A percentile compares a stretch with the other conserved stretches of the same genome.
Evolutionary conservation across 2,329 filamentous ascomycete species (phyloP).

Genomic region (Cladosporium sp.): DNA sequence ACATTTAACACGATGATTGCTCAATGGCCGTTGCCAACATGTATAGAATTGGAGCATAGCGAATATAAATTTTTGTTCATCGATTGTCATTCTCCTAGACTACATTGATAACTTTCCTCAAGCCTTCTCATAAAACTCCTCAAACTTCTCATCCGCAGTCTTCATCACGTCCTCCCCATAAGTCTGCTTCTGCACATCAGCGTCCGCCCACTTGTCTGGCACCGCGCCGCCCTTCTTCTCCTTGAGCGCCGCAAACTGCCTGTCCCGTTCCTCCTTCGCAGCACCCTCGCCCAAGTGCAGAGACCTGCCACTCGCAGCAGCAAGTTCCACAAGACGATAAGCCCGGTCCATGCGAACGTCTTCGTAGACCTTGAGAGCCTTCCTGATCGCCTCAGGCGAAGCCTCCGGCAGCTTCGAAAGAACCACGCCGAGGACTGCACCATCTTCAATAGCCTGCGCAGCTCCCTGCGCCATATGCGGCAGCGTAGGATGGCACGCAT

Average conservation of each 20-base stretch:
- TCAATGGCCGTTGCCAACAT: no score
- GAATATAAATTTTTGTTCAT: no score
- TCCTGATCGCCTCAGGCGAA: conserved; percentile 45
- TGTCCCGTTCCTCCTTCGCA: conserved; percentile 56
- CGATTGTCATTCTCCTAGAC: neutral
- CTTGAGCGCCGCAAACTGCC: conserved; percentile 48
- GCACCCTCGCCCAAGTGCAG: conserved; percentile 56
- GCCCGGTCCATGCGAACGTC: conserved; percentile 53
- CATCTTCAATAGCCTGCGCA: conserved; percentile 63
- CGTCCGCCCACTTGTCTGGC: conserved; percentile 51
- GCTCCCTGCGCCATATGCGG: conserved; percentile 63
- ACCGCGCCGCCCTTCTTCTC: conserved; percentile 36
- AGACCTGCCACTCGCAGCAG: conserved; percentile 50
- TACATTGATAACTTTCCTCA: conserved; percentile 4
- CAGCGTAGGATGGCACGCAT: conserved; percentile 60
- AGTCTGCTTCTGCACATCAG: conserved; percentile 47
- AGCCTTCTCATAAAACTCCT: conserved; percentile 29
- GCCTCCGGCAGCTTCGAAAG: conserved; percentile 47
- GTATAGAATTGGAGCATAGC: no score
- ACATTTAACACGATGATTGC: no score
- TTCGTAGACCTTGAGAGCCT: conserved; percentile 54
- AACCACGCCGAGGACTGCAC: conserved; percentile 52
- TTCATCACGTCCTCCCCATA: conserved; percentile 45
- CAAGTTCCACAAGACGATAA: conserved; percentile 54
- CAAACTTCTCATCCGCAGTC: conserved; percentile 43